Evolutionary conservation across 352 stramenopile species (phyloP), one percentile per base, ranked within the genome.

Genomic region (Globisporangium emineosum): DNA sequence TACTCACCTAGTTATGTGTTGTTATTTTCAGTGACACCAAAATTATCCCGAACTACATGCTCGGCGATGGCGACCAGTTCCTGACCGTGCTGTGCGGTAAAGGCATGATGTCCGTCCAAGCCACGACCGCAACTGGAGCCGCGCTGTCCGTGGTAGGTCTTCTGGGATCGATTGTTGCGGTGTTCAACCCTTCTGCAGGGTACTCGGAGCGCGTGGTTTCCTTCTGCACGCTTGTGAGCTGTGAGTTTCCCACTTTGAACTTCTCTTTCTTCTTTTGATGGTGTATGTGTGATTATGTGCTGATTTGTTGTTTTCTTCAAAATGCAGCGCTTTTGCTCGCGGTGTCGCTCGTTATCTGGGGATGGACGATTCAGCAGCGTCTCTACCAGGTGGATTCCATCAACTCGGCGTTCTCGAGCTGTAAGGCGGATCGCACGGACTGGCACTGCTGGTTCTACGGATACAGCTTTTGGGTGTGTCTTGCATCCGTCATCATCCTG

Each of bases 371-470:
- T 13, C 86, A 94, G 60, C 86, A 94, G 62, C 86, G 78, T 1
- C 57, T 94, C 50, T 91, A 93, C 62, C 71, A 89, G 47, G 86
- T 93, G 52, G 86, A 94, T 64, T 84, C 80, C 6, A 81, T 94
- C 59, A 89, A 87, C 63, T 80, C 83, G 15, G 83, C 83, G 7
- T 94, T 90, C 66, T 78, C 79, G 10, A 86, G 72, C 35, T 94
- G 86, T 64, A 92, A 93, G 68, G 71, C 77, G 1, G 73, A 91
- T 57, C 69, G 77, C 53, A 75, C 68, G 35, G 60, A 91, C 40
- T 94, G 86, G 86, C 78, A 78, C 50, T 94, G 86, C 71, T 94
- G 86, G 86, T 94, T 94, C 72, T 94, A 94, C 62, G 86, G 86
- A 17, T 91, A 83, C 65, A 94, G 86, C 66, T 94, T 94, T 57